A percentile compares a stretch with the other conserved stretches of the same genome.
These are phyloP conservation scores for Hortaea sp. DNA, from an alignment of 2,329 filamentous ascomycete genomes.

Conservation along the genomic window DNA sequence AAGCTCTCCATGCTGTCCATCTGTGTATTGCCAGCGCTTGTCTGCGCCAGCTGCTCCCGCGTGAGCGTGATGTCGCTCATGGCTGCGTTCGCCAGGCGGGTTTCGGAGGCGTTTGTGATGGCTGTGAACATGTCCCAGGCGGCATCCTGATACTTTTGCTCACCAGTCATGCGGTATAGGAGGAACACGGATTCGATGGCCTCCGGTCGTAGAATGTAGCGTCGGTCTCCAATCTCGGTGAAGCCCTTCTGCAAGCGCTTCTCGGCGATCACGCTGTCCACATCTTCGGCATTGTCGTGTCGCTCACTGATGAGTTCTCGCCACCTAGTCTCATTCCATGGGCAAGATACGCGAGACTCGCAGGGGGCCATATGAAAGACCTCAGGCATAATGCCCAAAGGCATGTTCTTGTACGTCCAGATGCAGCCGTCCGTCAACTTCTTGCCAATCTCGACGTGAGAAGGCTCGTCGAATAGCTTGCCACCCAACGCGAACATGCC, in stretches of 20 bases:
- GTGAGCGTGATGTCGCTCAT: constrained; percentile 32
- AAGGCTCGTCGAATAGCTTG: constrained; percentile 44
- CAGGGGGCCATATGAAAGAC: constrained; percentile 45
- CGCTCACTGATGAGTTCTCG: constrained; percentile 28
- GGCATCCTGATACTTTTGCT: constrained; percentile 34
- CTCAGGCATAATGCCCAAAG: constrained; percentile 53
- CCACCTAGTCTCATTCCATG: constrained; percentile 46
- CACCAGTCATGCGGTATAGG: constrained; percentile 50
- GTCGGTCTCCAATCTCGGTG: constrained; percentile 31
- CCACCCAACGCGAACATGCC: constrained; percentile 54
- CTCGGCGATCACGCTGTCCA: constrained; percentile 27
- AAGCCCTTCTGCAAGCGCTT: constrained; percentile 35
- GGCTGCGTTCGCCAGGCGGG: constrained; percentile 37
- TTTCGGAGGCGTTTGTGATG: constrained; percentile 33
- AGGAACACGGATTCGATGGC: constrained; percentile 54
- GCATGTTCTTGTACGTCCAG: constrained; percentile 50
- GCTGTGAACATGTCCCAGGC: constrained; percentile 43
- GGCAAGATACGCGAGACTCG: constrained; percentile 28
- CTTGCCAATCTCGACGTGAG: constrained; percentile 45
- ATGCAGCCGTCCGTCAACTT: constrained; percentile 52
- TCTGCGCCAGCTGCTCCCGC: constrained; percentile 22
- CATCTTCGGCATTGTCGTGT: constrained; percentile 14
- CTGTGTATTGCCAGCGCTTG: constrained; percentile 11
- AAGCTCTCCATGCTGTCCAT: constrained; percentile 41
- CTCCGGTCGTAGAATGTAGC: constrained; percentile 44